These are phyloP conservation scores for Cyberlindnera amylophila DNA, from an alignment of 805 yeast species.

Conservation along the genomic window DNA sequence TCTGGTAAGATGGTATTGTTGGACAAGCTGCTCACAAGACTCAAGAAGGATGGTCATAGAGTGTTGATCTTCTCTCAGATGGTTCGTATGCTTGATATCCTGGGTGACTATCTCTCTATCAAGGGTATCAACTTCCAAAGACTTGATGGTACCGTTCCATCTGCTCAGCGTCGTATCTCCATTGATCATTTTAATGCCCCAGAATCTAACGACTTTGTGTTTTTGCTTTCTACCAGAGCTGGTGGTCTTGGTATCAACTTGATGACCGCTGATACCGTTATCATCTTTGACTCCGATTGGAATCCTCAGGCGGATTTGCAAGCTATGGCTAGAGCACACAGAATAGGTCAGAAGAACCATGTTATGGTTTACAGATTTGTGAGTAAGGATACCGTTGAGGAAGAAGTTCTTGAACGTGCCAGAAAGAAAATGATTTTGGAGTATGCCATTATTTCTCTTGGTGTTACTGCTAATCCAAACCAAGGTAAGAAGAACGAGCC, in stretches of 20 bases:
- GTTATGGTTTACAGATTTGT: constrained; percentile 97
- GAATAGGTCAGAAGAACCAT: constrained; percentile 98
- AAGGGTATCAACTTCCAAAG: constrained; percentile 89
- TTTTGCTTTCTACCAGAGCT: constrained; percentile 90
- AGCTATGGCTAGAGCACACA: constrained; percentile 99
- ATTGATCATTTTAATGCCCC: constrained; percentile 96
- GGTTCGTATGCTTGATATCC: constrained; percentile 93
- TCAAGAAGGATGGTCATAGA: constrained; percentile 91
- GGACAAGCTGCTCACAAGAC: constrained; percentile 80
- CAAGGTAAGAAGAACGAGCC: constrained; percentile 62
- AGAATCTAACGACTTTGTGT: constrained; percentile 87
- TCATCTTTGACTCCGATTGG: constrained; percentile 98
- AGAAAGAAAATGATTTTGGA: constrained; percentile 97
- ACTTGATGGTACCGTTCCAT: constrained; percentile 94
- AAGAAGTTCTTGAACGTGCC: constrained; percentile 94
- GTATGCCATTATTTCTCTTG: constrained; percentile 94
- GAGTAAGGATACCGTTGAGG: constrained; percentile 97
- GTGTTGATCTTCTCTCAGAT: constrained; percentile 94
- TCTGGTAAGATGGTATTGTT: constrained; percentile 97
- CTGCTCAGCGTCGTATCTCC: constrained; percentile 87
- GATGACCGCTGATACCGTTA: constrained; percentile 99
- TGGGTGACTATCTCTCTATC: constrained; percentile 87
- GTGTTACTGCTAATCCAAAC: constrained; percentile 71
- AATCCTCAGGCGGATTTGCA: constrained; percentile 98
- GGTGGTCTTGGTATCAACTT: constrained; percentile 98